Base-by-base conservation (phyloP, 129 eudicot genomes). In the Kitagawia praeruptora region DNA sequence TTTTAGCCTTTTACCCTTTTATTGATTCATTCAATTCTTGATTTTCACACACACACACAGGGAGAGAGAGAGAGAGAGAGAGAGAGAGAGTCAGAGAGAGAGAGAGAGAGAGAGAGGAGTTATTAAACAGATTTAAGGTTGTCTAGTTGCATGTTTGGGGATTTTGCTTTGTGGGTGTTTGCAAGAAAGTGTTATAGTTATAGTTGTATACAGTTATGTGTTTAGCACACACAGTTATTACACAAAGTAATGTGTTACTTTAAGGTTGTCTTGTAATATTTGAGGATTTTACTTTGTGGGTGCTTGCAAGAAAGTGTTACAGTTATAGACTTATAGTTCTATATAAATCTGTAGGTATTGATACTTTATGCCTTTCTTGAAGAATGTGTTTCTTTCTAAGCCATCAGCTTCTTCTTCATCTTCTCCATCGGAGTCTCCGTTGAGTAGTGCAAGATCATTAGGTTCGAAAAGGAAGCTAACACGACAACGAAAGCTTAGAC, bases 401-500 rank as follows among this genome's bases (percentile, higher is more conserved):
- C 82, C 91, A 27, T 58, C 67, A 58, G 66, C 81, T 66, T 83
- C 67, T n/a, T 2, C 67, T 7, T 58, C 67, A 58, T 58, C 67
- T 58, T 58, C 89, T 1, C 84, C 93, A 21, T 48, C 84, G 77
- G 83, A 51, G 56, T 77, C 74, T 47, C 77, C 73, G 81, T 15
- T 74, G 58, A 27, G 61, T 74, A 74, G 58, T 46, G 37, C 18
- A 27, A 74, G 77, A 15, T 74, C 86, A 31, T 84, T 87, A 28
- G 81, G 79, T 64, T 48, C 81, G 83, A 75, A 63, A 83, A 87
- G 83, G 83, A 83, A 81, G 84, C 85, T 92, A 25, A 92, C 88
- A 0, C 69, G 97, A 64, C 83, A 78, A 78, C 84, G 84, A 16
- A 89, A 86, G 27, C 71, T 89, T 37, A 87, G 95, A 79, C 87